phyloP scores from a whole-genome alignment of 192 early-diverging fungal species.

The Coemansia asiatica region DNA sequence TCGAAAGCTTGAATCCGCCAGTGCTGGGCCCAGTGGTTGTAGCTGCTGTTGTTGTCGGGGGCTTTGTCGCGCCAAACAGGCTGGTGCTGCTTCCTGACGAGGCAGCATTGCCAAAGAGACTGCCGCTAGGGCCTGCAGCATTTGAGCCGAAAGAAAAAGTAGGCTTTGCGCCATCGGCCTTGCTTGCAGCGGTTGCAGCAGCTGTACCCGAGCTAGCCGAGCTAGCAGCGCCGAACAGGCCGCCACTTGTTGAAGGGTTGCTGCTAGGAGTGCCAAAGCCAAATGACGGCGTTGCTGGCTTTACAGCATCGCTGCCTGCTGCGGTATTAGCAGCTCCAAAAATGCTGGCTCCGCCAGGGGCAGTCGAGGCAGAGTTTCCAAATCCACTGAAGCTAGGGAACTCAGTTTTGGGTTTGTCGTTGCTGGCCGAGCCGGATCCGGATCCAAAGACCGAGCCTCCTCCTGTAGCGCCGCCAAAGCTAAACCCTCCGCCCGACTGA shows the following conservation, averaged over 20 bases:
- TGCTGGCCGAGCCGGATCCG: conserved; percentile 6
- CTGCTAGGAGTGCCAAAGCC: conserved; percentile 33
- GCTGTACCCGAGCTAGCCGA: conserved; percentile 8
- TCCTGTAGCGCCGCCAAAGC: conserved; percentile 12
- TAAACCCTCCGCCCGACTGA: conserved; percentile 10
- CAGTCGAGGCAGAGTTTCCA: conserved; percentile 11
- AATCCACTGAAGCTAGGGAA: conserved; percentile 19
- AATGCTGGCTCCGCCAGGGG: conserved; percentile 14
- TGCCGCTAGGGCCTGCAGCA: neutral
- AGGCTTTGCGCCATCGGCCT: neutral
- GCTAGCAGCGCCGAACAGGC: conserved; percentile 27
- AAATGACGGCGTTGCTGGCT: conserved; percentile 15
- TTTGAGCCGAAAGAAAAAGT: neutral
- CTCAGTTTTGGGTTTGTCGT: conserved; percentile 19
- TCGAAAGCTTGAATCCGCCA: conserved; percentile 46
- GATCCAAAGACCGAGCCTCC: conserved; percentile 4
- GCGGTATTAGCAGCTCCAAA: conserved; percentile 35
- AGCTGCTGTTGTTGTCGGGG: neutral
- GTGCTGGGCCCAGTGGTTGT: conserved; percentile 13
- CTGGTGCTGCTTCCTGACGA: neutral
- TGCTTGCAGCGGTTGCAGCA: neutral
- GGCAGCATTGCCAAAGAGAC: neutral
- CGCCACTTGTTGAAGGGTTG: conserved; percentile 31
- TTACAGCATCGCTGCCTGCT: conserved; percentile 31
- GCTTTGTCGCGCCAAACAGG: conserved; percentile 3